Evolutionary conservation across 1,139 yeast genomes (phyloP).

Genomic region (Yamadazyma trypodendri): DNA sequence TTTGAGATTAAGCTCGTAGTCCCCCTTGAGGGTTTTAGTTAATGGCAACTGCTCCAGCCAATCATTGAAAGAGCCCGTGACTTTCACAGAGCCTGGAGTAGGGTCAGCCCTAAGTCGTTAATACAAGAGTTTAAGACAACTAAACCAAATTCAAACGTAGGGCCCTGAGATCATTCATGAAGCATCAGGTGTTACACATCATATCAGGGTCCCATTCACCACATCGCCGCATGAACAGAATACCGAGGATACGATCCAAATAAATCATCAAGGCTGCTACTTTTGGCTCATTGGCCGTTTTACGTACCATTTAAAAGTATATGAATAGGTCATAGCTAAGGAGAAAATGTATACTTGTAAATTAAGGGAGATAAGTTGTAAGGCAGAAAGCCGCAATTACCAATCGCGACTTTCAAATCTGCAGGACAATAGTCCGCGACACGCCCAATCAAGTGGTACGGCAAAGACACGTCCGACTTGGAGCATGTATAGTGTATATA

Average conservation of each 20-base stretch:
- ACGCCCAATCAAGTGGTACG: too few relatives aligned
- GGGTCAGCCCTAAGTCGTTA: slow-evolving; percentile 1
- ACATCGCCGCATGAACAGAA: not conserved
- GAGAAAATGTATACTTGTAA: not conserved
- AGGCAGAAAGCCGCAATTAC: slow-evolving; percentile 2
- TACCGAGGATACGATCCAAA: too few relatives aligned
- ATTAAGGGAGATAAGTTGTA: slow-evolving; percentile 4
- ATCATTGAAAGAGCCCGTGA: slow-evolving; percentile 45
- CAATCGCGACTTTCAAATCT: not conserved
- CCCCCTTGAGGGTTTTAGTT: slow-evolving; percentile 14
- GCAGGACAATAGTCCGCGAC: too few relatives aligned
- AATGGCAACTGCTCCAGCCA: slow-evolving; percentile 28
- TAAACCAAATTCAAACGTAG: too few relatives aligned
- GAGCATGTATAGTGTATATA: too few relatives aligned
- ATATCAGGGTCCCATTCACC: not conserved
- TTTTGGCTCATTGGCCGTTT: not conserved
- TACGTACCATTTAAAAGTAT: slow-evolving; percentile 23
- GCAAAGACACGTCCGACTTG: too few relatives aligned
- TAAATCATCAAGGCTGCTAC: too few relatives aligned
- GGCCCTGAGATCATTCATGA: too few relatives aligned
- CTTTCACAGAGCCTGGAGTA: slow-evolving; percentile 22
- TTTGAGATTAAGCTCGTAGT: slow-evolving; percentile 18
- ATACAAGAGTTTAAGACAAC: not conserved
- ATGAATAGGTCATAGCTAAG: slow-evolving; percentile 13
- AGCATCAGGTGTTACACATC: not conserved